Conservation (phyloP, 2,329 filamentous ascomycete genomes). For the Penicillium concentricum region DNA sequence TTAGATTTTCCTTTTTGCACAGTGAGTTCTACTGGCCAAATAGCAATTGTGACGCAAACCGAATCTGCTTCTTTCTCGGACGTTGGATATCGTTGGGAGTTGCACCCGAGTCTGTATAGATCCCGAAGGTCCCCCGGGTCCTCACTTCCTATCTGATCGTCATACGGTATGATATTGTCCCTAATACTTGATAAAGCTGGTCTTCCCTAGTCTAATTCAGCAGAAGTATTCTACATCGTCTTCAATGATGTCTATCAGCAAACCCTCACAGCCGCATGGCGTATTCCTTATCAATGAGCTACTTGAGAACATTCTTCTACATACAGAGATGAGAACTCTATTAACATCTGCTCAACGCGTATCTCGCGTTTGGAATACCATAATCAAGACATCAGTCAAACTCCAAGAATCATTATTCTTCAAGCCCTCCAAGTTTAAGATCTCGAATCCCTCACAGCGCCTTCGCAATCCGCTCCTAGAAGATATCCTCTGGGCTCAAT, state of each 20-base stretch:
- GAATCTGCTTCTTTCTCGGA: neutral
- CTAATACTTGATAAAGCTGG: neutral
- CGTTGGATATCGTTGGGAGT: neutral
- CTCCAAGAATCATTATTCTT: constrained; percentile 7
- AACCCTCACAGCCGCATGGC: neutral
- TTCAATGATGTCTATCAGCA: constrained; percentile 1
- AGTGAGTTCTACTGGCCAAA: neutral
- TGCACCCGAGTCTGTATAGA: neutral
- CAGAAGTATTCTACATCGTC: neutral
- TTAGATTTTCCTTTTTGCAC: neutral
- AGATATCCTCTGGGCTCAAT: constrained; percentile 9
- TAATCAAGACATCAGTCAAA: neutral
- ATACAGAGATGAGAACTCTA: constrained; percentile 4
- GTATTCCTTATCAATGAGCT: constrained; percentile 9
- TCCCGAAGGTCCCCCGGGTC: constrained; percentile 2
- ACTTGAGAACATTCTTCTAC: constrained; percentile 8
- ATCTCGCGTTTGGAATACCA: neutral
- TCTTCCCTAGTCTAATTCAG: neutral
- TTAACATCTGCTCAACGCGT: constrained; percentile 9
- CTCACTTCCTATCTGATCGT: constrained; percentile 8
- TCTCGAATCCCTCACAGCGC: neutral
- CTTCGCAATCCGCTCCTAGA: constrained; percentile 6
- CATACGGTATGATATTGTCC: neutral
- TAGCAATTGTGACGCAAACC: neutral
- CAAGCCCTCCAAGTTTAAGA: neutral